Conservation (phyloP, 1,139 yeast genomes). For the Sugiyamaella neomexicana region DNA sequence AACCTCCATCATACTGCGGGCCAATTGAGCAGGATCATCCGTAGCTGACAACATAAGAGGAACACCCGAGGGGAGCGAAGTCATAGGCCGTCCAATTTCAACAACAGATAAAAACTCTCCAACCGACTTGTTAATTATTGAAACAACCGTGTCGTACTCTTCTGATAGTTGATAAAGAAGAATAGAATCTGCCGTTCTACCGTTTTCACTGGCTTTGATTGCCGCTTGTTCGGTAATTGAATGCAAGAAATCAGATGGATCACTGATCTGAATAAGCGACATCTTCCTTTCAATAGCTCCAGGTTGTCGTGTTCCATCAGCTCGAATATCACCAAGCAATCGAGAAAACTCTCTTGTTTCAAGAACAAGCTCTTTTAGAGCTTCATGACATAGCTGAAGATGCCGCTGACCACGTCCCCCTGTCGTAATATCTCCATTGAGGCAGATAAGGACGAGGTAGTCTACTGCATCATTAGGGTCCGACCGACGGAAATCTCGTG, state of each 20-base stretch:
- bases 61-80: conserved; percentile 29
- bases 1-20: conserved; percentile 42
- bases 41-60: conserved; percentile 38
- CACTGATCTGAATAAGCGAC: conserved; percentile 59
- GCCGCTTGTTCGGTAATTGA: conserved; percentile 86
- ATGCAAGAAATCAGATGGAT: conserved; percentile 55
- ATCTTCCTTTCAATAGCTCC: conserved; percentile 85
- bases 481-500: conserved; percentile 75
- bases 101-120: conserved; percentile 78
- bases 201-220: conserved; percentile 85
- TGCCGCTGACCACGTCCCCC: conserved; percentile 33
- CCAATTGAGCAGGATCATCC: conserved; percentile 45
- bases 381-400: conserved; percentile 66
- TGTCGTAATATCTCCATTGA: conserved; percentile 42
- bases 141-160: conserved; percentile 82
- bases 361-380: conserved; percentile 78
- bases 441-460: conserved; percentile 70
- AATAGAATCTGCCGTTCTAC: conserved; percentile 83
- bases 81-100: conserved; percentile 66
- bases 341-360: conserved; percentile 83
- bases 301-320: conserved; percentile 74
- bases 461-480: conserved; percentile 93
- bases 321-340: conserved; percentile 75
- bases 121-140: conserved; percentile 69
- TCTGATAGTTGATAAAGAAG: conserved; percentile 83